Conservation (phyloP, 768 basidiomycete genomes). For the Sporobolomyces phaffii region DNA sequence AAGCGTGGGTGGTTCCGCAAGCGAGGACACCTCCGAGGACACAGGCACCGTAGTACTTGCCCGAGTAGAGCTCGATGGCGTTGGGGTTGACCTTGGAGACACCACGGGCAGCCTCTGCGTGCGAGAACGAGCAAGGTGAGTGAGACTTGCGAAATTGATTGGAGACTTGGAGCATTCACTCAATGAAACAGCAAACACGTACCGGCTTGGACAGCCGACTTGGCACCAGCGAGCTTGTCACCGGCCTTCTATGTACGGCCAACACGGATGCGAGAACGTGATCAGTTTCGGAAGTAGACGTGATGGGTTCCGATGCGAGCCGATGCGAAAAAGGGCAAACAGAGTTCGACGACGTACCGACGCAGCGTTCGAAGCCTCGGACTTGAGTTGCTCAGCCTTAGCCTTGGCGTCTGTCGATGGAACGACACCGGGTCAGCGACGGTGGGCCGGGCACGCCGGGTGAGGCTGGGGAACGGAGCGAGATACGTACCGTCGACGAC, state of each 20-base stretch:
- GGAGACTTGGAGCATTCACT: too few relatives aligned
- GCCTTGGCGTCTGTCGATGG: conserved; percentile 34
- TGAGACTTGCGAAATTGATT: background rate
- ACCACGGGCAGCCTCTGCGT: conserved; percentile 21
- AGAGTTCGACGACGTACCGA: conserved; percentile 5
- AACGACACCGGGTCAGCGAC: background rate
- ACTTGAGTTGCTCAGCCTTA: conserved; percentile 30
- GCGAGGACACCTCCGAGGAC: conserved; percentile 82
- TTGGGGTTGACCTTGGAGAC: conserved; percentile 27
- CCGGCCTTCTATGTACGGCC: conserved; percentile 12
- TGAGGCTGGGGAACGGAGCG: conserved; percentile 44
- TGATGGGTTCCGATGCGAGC: conserved; percentile 10
- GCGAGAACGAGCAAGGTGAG: background rate
- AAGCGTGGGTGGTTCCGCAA: conserved; percentile 76
- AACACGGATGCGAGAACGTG: background rate
- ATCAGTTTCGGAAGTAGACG: background rate
- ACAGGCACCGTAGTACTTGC: conserved; percentile 56
- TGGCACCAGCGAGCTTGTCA: conserved; percentile 32
- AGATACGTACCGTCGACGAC: conserved; percentile 52
- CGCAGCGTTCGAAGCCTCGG: conserved; percentile 27
- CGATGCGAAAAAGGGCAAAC: background rate
- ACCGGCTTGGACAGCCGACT: conserved; percentile 22
- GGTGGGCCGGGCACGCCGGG: background rate
- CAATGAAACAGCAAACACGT: background rate
- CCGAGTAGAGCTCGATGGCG: conserved; percentile 41